phyloP scores from a whole-genome alignment of 257 asterid genomes.

The Jaltomata sinuosa region DNA sequence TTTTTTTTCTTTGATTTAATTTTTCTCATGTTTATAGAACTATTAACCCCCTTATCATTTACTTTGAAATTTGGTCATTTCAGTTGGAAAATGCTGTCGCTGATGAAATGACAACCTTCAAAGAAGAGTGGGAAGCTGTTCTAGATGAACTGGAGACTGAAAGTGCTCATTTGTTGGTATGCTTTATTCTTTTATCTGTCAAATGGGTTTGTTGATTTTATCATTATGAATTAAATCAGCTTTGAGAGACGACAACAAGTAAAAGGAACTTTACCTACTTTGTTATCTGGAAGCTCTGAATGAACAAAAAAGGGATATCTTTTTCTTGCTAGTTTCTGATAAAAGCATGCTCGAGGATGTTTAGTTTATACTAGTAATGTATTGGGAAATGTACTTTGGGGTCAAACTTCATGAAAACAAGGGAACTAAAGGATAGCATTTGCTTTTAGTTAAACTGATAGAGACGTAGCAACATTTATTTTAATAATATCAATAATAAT shows the following conservation, averaged over 20 bases:
- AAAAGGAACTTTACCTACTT: background rate
- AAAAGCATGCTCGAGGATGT: background rate
- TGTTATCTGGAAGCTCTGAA: background rate
- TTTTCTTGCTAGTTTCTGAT: background rate
- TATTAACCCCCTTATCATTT: background rate
- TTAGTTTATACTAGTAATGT: background rate
- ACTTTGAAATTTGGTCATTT: background rate
- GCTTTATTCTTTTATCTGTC: constrained; percentile 1
- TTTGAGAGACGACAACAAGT: background rate
- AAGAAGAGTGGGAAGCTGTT: constrained; percentile 79
- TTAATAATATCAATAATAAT: background rate
- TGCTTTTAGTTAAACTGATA: background rate
- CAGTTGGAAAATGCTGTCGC: constrained; percentile 82
- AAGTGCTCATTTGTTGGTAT: constrained; percentile 77
- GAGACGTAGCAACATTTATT: background rate
- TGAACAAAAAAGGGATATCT: background rate
- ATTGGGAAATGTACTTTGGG: background rate
- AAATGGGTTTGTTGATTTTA: background rate
- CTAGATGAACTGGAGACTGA: constrained; percentile 90
- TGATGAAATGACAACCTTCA: constrained; percentile 65
- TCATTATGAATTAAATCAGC: background rate
- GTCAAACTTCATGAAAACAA: background rate
- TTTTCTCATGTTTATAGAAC: background rate
- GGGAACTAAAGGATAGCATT: background rate
- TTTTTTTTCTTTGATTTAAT: background rate